A percentile compares a stretch with the other conserved stretches of the same genome.
These are phyloP conservation scores for Penicillium angulare DNA, from an alignment of 495 filamentous ascomycete genomes.

Conservation along the genomic window DNA sequence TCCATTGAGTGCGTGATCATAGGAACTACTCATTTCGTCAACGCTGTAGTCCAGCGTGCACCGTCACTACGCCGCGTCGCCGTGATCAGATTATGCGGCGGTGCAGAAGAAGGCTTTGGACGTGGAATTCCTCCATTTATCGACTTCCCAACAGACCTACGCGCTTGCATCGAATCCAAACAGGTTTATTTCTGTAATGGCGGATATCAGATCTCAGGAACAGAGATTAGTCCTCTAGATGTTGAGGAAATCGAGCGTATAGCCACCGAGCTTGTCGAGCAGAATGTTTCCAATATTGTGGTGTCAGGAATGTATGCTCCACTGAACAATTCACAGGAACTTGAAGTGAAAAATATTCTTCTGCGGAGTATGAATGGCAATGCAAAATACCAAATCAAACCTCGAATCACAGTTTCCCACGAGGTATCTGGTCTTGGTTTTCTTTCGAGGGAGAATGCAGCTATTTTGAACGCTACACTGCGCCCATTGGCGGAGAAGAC, in stretches of 20 bases:
- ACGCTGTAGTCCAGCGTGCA: constrained; percentile 56
- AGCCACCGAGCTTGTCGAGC: constrained; percentile 3
- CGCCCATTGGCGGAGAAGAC: constrained; percentile 43
- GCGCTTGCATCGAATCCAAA: constrained; percentile 24
- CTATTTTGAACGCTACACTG: constrained; percentile 52
- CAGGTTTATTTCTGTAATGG: constrained; percentile 18
- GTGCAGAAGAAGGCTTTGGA: constrained; percentile 44
- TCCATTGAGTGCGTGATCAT: constrained; percentile 56
- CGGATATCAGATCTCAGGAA: constrained; percentile 23
- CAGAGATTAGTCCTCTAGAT: constrained; percentile 18
- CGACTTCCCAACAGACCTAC: constrained; percentile 35
- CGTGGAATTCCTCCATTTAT: constrained; percentile 52
- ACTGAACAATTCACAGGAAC: constrained; percentile 38
- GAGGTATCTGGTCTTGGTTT: constrained; percentile 48
- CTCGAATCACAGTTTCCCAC: constrained; percentile 29
- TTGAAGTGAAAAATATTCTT: constrained; percentile 9
- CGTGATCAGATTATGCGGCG: constrained; percentile 50
- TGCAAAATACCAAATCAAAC: constrained; percentile 1
- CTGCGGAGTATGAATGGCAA: not conserved
- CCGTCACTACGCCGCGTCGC: constrained; percentile 49
- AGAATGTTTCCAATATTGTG: constrained; percentile 45
- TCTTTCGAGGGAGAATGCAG: constrained; percentile 52
- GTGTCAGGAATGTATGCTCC: constrained; percentile 58
- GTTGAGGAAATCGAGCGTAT: constrained; percentile 12
- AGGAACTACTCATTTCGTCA: constrained; percentile 64